Evolutionary conservation across 345 rosid genomes (phyloP), one percentile per base, ranked within the genome.

Genomic region (Populus euphratica): DNA sequence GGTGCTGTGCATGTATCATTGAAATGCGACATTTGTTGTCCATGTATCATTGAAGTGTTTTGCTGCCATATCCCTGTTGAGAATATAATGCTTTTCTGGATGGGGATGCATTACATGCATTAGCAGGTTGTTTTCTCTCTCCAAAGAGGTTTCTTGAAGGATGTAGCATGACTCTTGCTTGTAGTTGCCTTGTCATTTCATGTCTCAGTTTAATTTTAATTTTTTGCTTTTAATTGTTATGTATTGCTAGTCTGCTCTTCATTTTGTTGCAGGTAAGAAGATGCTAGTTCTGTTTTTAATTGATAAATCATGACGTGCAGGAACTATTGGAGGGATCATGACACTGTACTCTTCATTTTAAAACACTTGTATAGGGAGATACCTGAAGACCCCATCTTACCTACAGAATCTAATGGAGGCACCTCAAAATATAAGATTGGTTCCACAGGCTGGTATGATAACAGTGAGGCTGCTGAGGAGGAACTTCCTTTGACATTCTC

Each of bases 251-350:
- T n/a, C 44, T 73, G 44, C 43, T 20, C 27, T 49, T 41, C 54
- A n/a, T 64, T 38, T 36, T 21, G 49, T 72, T 49, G 5, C 23
- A 16, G 8, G 23, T 1, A 29, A 2, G 27, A 36, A 69, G 8
- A 29, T 18, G 16, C n/a, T 8, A 47, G 6, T 49, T 62, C 62
- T 73, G 27, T 68, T 38, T 81, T 43, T 77, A 29, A 72, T 73
- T 14, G 13, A 44, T 68, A 56, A 61, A 70, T 80, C 67, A 77
- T 36, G 64, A 59, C 70, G 44, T 69, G 80, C 96, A 96, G 99
- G 83, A 96, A 96, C 87, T 96, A 96, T 77, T 93, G 99, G 99
- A 93, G 99, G 84, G 99, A 96, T 82, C 41, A 74, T 23, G 99
- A 96, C 74, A 92, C 99, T 20, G 98, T 98, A 33, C 94, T 96